Evolutionary conservation across 1,284 basidiomycete genomes (phyloP).

Genomic region (Austropuccinia psidii): DNA sequence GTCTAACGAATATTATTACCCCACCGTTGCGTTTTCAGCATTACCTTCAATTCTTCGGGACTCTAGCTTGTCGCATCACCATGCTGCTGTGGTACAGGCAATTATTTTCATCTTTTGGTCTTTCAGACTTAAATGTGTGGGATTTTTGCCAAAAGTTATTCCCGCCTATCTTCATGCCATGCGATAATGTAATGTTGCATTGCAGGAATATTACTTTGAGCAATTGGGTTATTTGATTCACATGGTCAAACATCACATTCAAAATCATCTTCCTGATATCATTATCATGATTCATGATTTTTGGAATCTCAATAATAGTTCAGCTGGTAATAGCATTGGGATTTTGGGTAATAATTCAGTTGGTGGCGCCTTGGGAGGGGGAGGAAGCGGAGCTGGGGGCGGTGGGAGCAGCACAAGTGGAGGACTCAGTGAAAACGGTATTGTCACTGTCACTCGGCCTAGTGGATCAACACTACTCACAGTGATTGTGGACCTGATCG

Average conservation of each 20-base stretch:
- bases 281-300: conserved; percentile 76
- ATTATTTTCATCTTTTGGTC: conserved; percentile 99
- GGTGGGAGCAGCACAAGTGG: conserved; percentile 6
- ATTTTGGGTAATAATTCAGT: conserved; percentile 4
- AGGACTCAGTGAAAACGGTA: conserved; percentile 20
- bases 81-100: conserved; percentile 85
- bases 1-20: conserved; percentile 82
- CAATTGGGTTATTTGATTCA: conserved; percentile 91
- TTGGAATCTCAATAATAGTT: conserved; percentile 57
- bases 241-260: conserved; percentile 96
- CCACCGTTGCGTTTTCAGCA: conserved; percentile 87
- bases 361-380: not conserved
- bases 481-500: conserved; percentile 86
- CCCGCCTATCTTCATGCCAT: conserved; percentile 91
- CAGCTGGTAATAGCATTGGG: not conserved
- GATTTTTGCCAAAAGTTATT: conserved; percentile 91
- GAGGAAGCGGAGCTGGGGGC: conserved; percentile 5
- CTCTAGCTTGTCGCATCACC: conserved; percentile 71
- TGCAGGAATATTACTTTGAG: conserved; percentile 91
- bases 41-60: conserved; percentile 84
- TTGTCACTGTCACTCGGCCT: conserved; percentile 34
- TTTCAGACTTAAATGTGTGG: conserved; percentile 90
- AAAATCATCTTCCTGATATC: conserved; percentile 77
- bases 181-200: conserved; percentile 63
- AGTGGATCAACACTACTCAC: conserved; percentile 73